Conservation (phyloP, 164 flowering plant species). For the Vitis cinerea region DNA sequence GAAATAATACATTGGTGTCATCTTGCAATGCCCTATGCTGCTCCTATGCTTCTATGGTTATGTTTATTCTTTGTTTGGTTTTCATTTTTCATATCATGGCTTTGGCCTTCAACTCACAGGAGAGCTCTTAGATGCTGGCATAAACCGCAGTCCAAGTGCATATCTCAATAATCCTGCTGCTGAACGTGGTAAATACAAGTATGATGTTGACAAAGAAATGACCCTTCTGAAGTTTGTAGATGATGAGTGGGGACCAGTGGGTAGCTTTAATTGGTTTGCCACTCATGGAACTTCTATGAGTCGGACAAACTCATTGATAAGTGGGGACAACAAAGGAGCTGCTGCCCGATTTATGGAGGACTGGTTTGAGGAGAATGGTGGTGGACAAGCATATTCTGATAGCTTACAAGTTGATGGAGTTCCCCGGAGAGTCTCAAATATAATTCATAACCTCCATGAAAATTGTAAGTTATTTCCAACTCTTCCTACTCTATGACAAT, state of each 20-base stretch:
- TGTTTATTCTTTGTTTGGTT: neutral
- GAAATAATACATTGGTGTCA: neutral
- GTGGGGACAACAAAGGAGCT: slow-evolving; percentile 99
- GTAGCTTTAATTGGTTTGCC: slow-evolving; percentile 98
- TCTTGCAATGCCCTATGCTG: neutral
- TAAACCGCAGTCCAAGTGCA: slow-evolving; percentile 96
- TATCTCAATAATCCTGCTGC: slow-evolving; percentile 85
- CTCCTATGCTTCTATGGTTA: neutral
- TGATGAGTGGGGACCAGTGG: slow-evolving; percentile 93
- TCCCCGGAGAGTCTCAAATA: slow-evolving; percentile 77
- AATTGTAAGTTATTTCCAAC: slow-evolving; percentile 47
- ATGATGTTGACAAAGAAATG: slow-evolving; percentile 96
- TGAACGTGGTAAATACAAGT: slow-evolving; percentile 81
- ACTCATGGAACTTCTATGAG: slow-evolving; percentile 99
- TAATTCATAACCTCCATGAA: slow-evolving; percentile 41
- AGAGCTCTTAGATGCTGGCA: slow-evolving; percentile 85
- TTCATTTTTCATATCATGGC: neutral
- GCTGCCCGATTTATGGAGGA: slow-evolving; percentile 99
- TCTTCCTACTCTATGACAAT: neutral
- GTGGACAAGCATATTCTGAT: slow-evolving; percentile 22
- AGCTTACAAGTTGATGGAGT: slow-evolving; percentile 20
- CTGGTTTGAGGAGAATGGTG: slow-evolving; percentile 69
- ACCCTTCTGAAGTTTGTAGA: slow-evolving; percentile 95
- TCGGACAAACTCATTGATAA: slow-evolving; percentile 88
- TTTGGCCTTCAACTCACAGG: slow-evolving; percentile 47